A percentile compares a stretch with the other conserved stretches of the same genome.
Conservation (phyloP, 2,329 filamentous ascomycete species). For the Cadophora gregata region DNA sequence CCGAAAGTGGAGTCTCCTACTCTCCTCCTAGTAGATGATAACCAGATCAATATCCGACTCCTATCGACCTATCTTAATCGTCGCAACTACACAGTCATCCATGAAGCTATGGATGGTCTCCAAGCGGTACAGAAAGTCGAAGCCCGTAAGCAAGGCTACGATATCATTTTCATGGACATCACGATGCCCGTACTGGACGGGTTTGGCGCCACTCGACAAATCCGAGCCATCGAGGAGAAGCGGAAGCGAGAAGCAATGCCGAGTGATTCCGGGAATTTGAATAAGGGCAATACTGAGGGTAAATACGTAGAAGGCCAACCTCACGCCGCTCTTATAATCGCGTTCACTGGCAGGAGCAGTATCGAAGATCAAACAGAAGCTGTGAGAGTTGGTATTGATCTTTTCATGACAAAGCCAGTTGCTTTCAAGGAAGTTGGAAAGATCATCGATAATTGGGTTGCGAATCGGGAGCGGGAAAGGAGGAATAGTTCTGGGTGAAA, state of each 20-base stretch:
- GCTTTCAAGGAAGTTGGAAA: conserved; percentile 49
- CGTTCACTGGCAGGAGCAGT: conserved; percentile 47
- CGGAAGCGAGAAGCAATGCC: conserved; percentile 31
- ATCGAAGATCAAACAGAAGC: conserved; percentile 46
- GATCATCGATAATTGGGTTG: conserved; percentile 47
- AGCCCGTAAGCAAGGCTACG: conserved; percentile 45
- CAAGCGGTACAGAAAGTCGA: conserved; percentile 54
- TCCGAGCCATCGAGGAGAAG: conserved; percentile 53
- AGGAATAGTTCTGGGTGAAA: neutral
- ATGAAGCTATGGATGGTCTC: conserved; percentile 54
- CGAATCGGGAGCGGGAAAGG: conserved; percentile 39
- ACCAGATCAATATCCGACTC: conserved; percentile 50
- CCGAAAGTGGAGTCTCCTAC: conserved; percentile 26
- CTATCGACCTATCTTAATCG: conserved; percentile 46
- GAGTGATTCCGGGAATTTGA: neutral
- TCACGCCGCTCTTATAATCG: conserved; percentile 46
- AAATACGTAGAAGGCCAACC: conserved; percentile 35
- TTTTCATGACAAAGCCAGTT: conserved; percentile 50
- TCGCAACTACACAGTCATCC: conserved; percentile 47
- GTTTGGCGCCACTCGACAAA: conserved; percentile 54
- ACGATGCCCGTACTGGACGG: conserved; percentile 62
- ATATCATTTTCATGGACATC: conserved; percentile 57
- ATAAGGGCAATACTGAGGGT: conserved; percentile 30
- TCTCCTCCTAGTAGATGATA: conserved; percentile 51
- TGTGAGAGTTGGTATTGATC: conserved; percentile 45